phyloP scores from a whole-genome alignment of 169 alveolate genomes.

The Cystoisospora suis region DNA sequence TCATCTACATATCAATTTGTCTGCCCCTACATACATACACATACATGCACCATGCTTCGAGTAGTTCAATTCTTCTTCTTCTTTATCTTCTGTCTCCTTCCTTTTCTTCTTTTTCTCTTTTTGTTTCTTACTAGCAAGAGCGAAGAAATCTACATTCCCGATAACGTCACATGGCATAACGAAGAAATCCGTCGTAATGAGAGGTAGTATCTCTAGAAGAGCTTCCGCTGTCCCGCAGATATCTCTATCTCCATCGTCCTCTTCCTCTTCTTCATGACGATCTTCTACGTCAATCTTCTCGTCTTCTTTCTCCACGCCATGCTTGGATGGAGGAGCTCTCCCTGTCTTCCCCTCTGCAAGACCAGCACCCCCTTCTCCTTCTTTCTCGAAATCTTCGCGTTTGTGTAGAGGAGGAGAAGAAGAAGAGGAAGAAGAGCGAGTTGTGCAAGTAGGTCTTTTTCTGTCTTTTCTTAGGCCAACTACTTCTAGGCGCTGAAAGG shows the following conservation, averaged over 20 bases:
- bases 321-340: conserved; percentile 16
- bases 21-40: neutral
- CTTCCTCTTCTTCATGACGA: conserved; percentile 40
- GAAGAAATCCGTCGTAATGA: conserved; percentile 52
- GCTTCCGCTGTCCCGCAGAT: conserved; percentile 68
- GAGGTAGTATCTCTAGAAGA: conserved; percentile 53
- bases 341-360: neutral
- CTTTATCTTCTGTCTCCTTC: neutral
- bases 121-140: conserved; percentile 51
- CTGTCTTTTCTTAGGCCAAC: conserved; percentile 49
- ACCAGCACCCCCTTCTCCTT: neutral
- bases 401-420: too few species aligned
- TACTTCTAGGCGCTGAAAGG: conserved; percentile 63
- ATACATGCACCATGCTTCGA: neutral
- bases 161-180: conserved; percentile 61
- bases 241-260: conserved; percentile 39
- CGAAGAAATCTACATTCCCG: conserved; percentile 64
- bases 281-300: conserved; percentile 43
- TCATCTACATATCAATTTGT: neutral
- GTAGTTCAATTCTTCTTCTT: neutral
- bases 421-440: too few species aligned
- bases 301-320: conserved; percentile 58
- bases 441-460: too few species aligned
- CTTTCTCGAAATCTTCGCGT: neutral
- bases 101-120: neutral